These are phyloP conservation scores for Raffaelea arxii DNA, from an alignment of 2,329 filamentous ascomycete genomes.

Conservation along the genomic window DNA sequence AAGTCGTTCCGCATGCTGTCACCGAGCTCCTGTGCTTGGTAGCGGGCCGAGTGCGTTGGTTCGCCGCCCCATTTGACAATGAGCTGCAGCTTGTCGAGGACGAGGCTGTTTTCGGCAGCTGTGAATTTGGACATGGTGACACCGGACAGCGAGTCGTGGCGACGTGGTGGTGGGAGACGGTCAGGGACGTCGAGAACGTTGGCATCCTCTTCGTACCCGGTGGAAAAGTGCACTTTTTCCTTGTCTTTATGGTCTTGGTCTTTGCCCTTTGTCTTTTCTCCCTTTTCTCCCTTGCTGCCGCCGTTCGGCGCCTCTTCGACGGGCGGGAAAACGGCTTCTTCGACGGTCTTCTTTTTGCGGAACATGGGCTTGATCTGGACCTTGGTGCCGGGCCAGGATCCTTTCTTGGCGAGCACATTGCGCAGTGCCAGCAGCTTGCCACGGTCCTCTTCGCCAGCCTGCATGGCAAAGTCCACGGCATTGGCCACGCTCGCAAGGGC, in stretches of 20 bases:
- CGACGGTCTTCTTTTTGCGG: slow-evolving; percentile 69
- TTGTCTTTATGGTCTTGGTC: slow-evolving; percentile 12
- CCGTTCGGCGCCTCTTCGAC: slow-evolving; percentile 28
- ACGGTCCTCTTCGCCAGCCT: slow-evolving; percentile 71
- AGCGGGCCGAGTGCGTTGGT: slow-evolving; percentile 91
- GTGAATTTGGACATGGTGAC: slow-evolving; percentile 91
- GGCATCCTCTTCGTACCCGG: too few relatives aligned
- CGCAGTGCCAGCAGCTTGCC: slow-evolving; percentile 78
- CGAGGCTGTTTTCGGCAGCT: slow-evolving; percentile 82
- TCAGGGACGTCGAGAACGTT: slow-evolving; percentile 5
- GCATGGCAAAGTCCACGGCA: slow-evolving; percentile 73
- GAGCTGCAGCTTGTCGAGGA: slow-evolving; percentile 90
- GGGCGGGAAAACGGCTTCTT: slow-evolving; percentile 23
- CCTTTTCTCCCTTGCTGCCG: too few relatives aligned
- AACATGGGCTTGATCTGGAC: slow-evolving; percentile 99
- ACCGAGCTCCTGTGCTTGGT: slow-evolving; percentile 90
- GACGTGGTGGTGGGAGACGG: slow-evolving; percentile 35
- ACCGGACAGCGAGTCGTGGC: slow-evolving; percentile 79
- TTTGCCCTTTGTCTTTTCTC: slow-evolving; percentile 20
- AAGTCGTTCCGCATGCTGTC: slow-evolving; percentile 95
- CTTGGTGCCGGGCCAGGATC: slow-evolving; percentile 89
- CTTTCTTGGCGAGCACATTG: slow-evolving; percentile 85
- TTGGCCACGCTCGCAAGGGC: slow-evolving; percentile 81
- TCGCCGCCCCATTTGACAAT: slow-evolving; percentile 99
- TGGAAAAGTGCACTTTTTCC: slow-evolving; percentile 10